Base-by-base conservation (phyloP, 306 rosid genomes). In the Castanopsis chinensis region DNA sequence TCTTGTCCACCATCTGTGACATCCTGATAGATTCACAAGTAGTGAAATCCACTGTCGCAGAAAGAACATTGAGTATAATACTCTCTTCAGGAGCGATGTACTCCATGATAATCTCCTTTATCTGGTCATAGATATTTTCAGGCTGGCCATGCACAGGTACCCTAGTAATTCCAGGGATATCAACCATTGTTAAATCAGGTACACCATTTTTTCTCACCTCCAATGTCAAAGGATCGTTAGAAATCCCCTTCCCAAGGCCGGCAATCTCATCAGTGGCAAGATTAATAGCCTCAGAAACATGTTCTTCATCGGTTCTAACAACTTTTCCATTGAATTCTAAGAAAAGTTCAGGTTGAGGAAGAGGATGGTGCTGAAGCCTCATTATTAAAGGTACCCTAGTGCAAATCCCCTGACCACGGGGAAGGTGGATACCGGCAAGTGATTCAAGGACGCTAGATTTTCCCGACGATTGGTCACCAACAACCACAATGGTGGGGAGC, bases 331-430 rank as follows among this genome's bases (percentile, higher is more conserved):
- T 41, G 45, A 20, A 85, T 74, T 82, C 93, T 45, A 89, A 53
- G 1, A 71, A 6, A 3, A 89, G 85, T 11, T 87, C 87, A 1
- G 91, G 87, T 4, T 69, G 49, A 0, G 77, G 33, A 15, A 54
- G 20, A 0, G 81, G 43, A 5, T 85, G 89, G 65, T 75, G 77
- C 53, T 87, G 89, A 3, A 89, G 93, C 78, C 93, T 77, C 93
- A 87, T 89, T 0, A 85, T 6, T 3, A 89, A 59, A 3, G 91
- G 93, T 0, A 89, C 89, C 75, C 94, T 85, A 0, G 92, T 90
- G 79, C 92, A 90, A 1, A 90, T 88, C 0, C 92, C 92, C n/a
- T 90, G 92, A 0, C 91, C 92, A 0, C 91, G 85, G 0, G 94
- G 91, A 70, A 90, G 74, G 72, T 80, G 80, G 5, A 41, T 41